phyloP scores from a whole-genome alignment of 345 rosid species.

The Eucalyptus sp. region DNA sequence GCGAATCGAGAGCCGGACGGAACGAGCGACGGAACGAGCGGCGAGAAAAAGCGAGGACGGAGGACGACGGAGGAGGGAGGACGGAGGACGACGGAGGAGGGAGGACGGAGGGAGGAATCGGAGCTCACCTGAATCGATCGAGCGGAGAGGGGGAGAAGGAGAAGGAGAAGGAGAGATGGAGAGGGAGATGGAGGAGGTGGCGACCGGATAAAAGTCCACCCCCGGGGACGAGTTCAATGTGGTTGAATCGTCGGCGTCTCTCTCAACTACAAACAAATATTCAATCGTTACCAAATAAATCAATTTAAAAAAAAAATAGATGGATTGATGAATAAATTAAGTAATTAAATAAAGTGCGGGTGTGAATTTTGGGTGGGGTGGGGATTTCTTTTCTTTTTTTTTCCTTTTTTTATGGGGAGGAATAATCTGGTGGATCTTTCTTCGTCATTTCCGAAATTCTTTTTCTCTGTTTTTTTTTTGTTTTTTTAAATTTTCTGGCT shows the following conservation, averaged over 20 bases:
- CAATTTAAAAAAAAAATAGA: neutral
- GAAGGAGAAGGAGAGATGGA: neutral
- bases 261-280: neutral
- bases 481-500: neutral
- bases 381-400: neutral
- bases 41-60: neutral
- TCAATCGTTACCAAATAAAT: too few species aligned
- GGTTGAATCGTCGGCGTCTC: conserved; percentile 32
- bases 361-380: neutral
- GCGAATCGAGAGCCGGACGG: neutral
- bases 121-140: neutral
- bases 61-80: neutral
- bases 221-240: neutral
- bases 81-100: too few species aligned
- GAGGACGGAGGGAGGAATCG: neutral
- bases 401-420: neutral
- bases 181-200: neutral
- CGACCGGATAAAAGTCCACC: conserved; percentile 7
- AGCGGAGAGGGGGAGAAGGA: neutral
- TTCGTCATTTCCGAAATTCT: neutral
- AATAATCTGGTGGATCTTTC: neutral
- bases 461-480: accelerated
- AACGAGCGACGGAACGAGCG: neutral
- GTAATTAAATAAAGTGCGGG: neutral
- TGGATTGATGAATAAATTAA: neutral